phyloP scores from a whole-genome alignment of 2,329 filamentous ascomycete species.

The Apiospora koreana region DNA sequence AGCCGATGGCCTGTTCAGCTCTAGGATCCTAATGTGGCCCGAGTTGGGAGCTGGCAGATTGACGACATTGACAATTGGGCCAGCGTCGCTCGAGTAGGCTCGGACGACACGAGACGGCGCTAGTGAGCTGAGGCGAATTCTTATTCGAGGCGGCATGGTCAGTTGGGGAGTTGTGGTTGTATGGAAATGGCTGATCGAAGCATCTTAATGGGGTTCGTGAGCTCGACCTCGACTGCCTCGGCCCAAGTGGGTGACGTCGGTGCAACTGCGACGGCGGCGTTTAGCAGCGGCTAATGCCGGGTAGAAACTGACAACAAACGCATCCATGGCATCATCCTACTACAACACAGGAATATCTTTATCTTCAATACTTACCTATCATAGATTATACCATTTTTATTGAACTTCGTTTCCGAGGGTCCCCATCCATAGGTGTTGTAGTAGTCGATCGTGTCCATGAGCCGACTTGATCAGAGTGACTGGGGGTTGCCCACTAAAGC shows the following conservation, averaged over 20 bases:
- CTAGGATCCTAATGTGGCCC: conserved; percentile 84
- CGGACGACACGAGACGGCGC: conserved; percentile 22
- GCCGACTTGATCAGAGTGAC: neutral
- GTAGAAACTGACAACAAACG: neutral
- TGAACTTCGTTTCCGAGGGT: too few relatives aligned
- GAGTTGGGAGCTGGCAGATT: conserved; percentile 75
- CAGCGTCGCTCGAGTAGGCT: conserved; percentile 44
- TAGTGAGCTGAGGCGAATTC: conserved; percentile 20
- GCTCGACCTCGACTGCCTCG: neutral
- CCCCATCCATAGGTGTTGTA: too few relatives aligned
- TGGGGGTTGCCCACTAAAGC: neutral
- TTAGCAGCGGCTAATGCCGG: conserved; percentile 14
- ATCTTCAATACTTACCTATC: too few relatives aligned
- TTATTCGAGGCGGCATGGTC: conserved; percentile 30
- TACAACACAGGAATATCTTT: too few relatives aligned
- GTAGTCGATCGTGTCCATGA: neutral
- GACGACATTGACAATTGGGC: conserved; percentile 66
- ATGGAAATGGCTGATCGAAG: neutral
- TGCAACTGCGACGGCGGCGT: conserved; percentile 2
- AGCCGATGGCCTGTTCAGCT: conserved; percentile 80
- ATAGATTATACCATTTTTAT: too few relatives aligned
- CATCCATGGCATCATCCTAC: neutral
- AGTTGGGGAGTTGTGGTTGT: neutral
- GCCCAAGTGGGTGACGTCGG: conserved; percentile 6
- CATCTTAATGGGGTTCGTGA: neutral